Conservation (phyloP, 441 rosid genomes). For the Pelargonium citronellum region DNA sequence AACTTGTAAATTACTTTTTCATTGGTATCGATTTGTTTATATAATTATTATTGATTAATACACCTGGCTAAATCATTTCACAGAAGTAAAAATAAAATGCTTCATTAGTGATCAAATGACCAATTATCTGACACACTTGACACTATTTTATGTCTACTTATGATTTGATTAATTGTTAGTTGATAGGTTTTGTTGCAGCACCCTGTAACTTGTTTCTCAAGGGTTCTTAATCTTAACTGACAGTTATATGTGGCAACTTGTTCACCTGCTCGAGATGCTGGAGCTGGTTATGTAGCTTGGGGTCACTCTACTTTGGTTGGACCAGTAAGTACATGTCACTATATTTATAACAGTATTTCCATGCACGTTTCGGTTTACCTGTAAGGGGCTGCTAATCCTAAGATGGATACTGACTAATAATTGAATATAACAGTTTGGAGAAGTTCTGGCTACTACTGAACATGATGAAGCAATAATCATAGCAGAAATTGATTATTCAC, state of each 20-base stretch:
- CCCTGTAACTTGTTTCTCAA: conserved; percentile 8
- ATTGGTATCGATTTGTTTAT: no score
- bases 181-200: not conserved
- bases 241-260: conserved; percentile 92
- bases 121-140: not conserved
- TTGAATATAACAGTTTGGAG: conserved; percentile 63
- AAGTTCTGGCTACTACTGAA: conserved; percentile 78
- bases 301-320: conserved; percentile 96
- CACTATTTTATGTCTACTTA: not conserved
- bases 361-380: not conserved
- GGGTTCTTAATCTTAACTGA: conserved; percentile 19
- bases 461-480: conserved; percentile 69
- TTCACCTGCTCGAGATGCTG: conserved; percentile 80
- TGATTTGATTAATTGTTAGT: not conserved
- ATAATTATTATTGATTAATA: not conserved
- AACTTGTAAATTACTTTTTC: not conserved
- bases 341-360: not conserved
- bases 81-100: not conserved
- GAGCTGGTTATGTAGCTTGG: conserved; percentile 84
- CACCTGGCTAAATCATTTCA: not conserved
- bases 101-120: not conserved
- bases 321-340: conserved; percentile 52
- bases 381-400: not conserved
- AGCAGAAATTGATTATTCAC: conserved; percentile 75
- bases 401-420: conserved; percentile 7